phyloP scores from a whole-genome alignment of 768 basidiomycete genomes.

The Rossbeevera mucosa region DNA sequence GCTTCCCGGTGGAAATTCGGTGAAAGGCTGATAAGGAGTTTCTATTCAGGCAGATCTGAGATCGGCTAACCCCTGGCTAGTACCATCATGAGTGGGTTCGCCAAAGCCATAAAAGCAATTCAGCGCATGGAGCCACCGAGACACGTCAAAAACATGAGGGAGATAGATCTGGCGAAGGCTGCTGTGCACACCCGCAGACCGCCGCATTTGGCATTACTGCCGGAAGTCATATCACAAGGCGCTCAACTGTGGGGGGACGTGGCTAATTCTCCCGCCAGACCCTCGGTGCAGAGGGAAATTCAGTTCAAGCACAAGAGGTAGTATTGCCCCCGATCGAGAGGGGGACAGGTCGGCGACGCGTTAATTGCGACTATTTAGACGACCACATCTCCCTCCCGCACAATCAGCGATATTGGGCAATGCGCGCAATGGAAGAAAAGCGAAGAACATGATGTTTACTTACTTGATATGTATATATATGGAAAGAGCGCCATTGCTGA shows the following conservation, averaged over 20 bases:
- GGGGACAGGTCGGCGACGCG: conserved; percentile 27
- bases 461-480: conserved; percentile 12
- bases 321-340: conserved; percentile 24
- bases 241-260: conserved; percentile 2
- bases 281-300: conserved; percentile 11
- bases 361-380: conserved; percentile 13
- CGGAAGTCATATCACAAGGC: neutral
- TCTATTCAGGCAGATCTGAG: conserved; percentile 22
- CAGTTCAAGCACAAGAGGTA: conserved; percentile 6
- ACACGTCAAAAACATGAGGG: conserved; percentile 28
- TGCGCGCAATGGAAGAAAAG: conserved; percentile 13
- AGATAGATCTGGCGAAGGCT: conserved; percentile 8
- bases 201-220: conserved; percentile 12
- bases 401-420: conserved; percentile 16
- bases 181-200: conserved; percentile 7
- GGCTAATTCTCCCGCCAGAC: conserved; percentile 1
- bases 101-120: conserved; percentile 16
- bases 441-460: conserved; percentile 3
- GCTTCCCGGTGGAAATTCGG: conserved; percentile 17
- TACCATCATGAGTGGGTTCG: conserved; percentile 11
- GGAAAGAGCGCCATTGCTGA: conserved; percentile 3
- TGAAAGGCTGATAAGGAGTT: conserved; percentile 29
- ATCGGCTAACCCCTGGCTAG: conserved; percentile 17
- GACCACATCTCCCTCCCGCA: conserved; percentile 11
- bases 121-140: conserved; percentile 15